Conservation (phyloP, 768 basidiomycete species). For the Trametopsis cervina region DNA sequence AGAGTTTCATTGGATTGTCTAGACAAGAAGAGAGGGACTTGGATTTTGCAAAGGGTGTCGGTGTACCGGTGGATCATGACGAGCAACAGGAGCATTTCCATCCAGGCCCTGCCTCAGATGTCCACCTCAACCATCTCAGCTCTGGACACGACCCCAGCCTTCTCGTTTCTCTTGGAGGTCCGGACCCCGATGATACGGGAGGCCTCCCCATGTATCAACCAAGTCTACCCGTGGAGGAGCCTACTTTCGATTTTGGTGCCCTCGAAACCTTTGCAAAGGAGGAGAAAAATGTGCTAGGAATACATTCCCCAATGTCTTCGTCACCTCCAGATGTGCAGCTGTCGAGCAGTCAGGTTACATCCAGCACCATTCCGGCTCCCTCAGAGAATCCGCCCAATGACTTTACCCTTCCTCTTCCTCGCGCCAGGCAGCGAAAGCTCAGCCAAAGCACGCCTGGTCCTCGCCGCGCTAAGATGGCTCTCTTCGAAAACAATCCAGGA, state of each 20-base stretch:
- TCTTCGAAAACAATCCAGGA: constrained; percentile 59
- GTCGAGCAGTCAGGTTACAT: constrained; percentile 9
- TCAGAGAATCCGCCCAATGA: constrained; percentile 6
- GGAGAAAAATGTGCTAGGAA: constrained; percentile 61
- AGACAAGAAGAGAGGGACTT: constrained; percentile 44
- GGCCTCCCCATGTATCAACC: constrained; percentile 68
- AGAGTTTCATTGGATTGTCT: constrained; percentile 36
- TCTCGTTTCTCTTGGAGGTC: constrained; percentile 27
- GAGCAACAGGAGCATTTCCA: constrained; percentile 15
- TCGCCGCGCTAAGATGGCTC: constrained; percentile 77
- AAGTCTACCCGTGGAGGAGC: constrained; percentile 33
- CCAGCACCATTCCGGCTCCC: constrained; percentile 4
- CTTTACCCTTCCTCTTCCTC: constrained; percentile 20
- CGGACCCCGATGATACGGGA: constrained; percentile 28
- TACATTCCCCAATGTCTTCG: constrained; percentile 34
- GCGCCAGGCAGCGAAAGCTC: constrained; percentile 75
- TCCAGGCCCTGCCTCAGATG: constrained; percentile 27
- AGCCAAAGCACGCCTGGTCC: constrained; percentile 75
- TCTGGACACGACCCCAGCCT: constrained; percentile 42
- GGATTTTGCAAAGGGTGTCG: constrained; percentile 30
- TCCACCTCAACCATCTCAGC: constrained; percentile 32
- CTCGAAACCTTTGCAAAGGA: constrained; percentile 74
- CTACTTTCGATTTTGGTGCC: constrained; percentile 61
- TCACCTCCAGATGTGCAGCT: constrained; percentile 6
- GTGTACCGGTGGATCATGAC: constrained; percentile 7